Percentiles rank a stretch among this genome's conserved stretches.
Conservation (phyloP, 192 early-diverging fungal genomes). For the Kappamyces sp. region DNA sequence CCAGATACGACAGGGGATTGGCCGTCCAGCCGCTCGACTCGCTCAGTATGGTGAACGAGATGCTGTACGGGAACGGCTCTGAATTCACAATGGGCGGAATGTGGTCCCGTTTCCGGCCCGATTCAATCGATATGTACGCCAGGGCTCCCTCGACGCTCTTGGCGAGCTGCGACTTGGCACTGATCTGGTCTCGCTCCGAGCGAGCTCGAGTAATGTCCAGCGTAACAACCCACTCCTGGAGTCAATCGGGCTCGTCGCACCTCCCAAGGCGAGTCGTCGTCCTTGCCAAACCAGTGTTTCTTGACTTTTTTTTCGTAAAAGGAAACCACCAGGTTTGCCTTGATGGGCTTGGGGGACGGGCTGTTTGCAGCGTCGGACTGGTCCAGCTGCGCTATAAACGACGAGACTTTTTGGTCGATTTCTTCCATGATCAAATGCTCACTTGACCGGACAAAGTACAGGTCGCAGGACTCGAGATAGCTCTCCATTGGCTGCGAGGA, state of each 20-base stretch:
- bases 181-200: constrained; percentile 12
- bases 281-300: constrained; percentile 12
- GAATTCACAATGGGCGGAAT: constrained; percentile 11
- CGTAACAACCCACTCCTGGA: background rate
- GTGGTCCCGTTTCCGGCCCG: background rate
- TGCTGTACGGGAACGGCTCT: constrained; percentile 10
- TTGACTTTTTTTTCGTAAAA: constrained; percentile 5
- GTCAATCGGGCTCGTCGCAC: constrained; percentile 6
- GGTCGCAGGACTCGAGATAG: background rate
- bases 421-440: constrained; percentile 1
- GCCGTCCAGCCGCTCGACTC: constrained; percentile 13
- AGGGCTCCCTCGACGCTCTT: background rate
- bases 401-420: background rate
- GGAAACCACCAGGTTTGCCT: constrained; percentile 1
- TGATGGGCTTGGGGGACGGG: background rate
- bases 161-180: background rate
- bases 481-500: background rate
- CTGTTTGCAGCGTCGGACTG: background rate
- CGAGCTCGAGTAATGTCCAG: background rate
- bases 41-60: background rate
- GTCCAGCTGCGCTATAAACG: background rate
- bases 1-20: too few species aligned
- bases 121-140: constrained; percentile 11
- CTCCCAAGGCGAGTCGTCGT: constrained; percentile 10
- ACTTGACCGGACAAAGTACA: too few species aligned